These are phyloP conservation scores for Euphorbia tirucalli DNA, from an alignment of 345 rosid genomes.

Conservation along the genomic window DNA sequence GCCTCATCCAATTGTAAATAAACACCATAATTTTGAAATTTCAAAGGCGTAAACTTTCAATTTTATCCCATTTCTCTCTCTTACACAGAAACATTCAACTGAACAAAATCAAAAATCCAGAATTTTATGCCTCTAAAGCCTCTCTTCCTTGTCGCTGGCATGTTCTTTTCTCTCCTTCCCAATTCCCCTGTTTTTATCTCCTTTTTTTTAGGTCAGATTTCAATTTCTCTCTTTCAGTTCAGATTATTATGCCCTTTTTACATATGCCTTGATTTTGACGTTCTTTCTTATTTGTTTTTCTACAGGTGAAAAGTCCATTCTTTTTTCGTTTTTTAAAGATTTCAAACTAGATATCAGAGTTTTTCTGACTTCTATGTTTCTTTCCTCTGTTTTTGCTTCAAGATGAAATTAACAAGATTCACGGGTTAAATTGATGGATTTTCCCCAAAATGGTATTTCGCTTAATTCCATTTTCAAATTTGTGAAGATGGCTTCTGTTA, in stretches of 20 bases:
- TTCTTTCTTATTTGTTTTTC: conserved; percentile 17
- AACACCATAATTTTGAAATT: neutral
- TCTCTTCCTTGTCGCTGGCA: conserved; percentile 44
- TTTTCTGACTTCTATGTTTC: conserved; percentile 30
- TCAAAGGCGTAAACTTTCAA: neutral
- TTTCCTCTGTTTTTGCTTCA: conserved; percentile 42
- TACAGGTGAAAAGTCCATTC: conserved; percentile 61
- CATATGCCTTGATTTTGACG: conserved; percentile 22
- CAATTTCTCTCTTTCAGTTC: conserved; percentile 42
- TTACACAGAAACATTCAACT: conserved; percentile 28
- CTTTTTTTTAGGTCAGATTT: conserved; percentile 56
- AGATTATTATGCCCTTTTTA: conserved; percentile 19
- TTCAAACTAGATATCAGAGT: conserved; percentile 46
- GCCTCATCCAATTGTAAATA: neutral
- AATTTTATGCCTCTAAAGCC: conserved; percentile 39
- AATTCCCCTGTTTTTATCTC: conserved; percentile 15
- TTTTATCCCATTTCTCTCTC: neutral
- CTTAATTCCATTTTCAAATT: conserved; percentile 22
- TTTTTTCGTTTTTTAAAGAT: conserved; percentile 24
- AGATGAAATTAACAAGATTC: conserved; percentile 32
- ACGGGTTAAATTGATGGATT: conserved; percentile 39
- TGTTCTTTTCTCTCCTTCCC: conserved; percentile 54
- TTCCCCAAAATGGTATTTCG: conserved; percentile 16
- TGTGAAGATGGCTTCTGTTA: conserved; percentile 36
- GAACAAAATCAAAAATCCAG: conserved; percentile 31